Conservation (phyloP, 1,284 basidiomycete species). For the Pseudozyma pruni region DNA sequence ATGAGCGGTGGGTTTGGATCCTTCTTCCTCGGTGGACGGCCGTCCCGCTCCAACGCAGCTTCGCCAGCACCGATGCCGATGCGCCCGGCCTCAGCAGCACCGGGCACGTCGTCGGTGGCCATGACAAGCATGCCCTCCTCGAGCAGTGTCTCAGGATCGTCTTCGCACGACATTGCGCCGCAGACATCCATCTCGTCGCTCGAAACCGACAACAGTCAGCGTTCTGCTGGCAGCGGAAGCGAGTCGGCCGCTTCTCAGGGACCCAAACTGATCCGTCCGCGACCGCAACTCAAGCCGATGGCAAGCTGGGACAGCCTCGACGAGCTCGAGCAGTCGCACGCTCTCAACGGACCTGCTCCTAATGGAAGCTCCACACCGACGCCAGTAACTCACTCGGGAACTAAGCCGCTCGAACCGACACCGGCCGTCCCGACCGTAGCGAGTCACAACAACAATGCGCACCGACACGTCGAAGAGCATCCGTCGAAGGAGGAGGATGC, state of each 20-base stretch:
- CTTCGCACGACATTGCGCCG: slow-evolving; percentile 26
- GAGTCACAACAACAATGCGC: slow-evolving; percentile 24
- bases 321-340: slow-evolving; percentile 33
- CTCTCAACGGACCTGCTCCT: not conserved
- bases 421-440: slow-evolving; percentile 24
- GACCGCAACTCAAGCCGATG: slow-evolving; percentile 36
- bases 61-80: slow-evolving; percentile 29
- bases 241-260: slow-evolving; percentile 10
- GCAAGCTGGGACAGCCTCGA: slow-evolving; percentile 43
- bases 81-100: slow-evolving; percentile 37
- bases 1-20: slow-evolving; percentile 13
- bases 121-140: slow-evolving; percentile 18
- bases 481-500: slow-evolving; percentile 4
- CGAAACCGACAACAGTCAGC: slow-evolving; percentile 12
- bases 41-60: slow-evolving; percentile 18
- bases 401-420: slow-evolving; percentile 24
- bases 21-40: slow-evolving; percentile 28
- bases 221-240: slow-evolving; percentile 9
- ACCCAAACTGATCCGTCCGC: slow-evolving; percentile 30
- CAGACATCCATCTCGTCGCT: slow-evolving; percentile 42
- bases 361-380: slow-evolving; percentile 12
- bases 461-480: slow-evolving; percentile 20
- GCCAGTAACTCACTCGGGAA: not conserved
- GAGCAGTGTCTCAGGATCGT: slow-evolving; percentile 23
- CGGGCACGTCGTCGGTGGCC: slow-evolving; percentile 18